Evolutionary conservation across 2,329 filamentous ascomycete species (phyloP), one percentile per base, ranked within the genome.

Genomic region (Colletotrichum navitas): DNA sequence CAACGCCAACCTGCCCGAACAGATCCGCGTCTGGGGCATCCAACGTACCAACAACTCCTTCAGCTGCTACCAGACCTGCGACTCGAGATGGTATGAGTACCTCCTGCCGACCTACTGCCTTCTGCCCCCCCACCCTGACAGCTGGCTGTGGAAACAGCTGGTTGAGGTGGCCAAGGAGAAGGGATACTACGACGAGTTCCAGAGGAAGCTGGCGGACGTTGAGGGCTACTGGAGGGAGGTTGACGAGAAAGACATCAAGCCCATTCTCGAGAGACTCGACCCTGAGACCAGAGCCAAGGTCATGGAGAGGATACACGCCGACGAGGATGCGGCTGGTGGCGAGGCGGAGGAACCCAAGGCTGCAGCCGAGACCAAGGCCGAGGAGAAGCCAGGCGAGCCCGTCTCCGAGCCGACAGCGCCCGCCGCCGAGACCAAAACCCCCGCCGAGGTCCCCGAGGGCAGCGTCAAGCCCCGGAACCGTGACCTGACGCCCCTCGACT

Each of bases 61-160:
- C 85, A 98, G 93, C 81, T 95, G 93, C 82, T 99, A 99, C 82
- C 93, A 97, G 79, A 89, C 93, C 67, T 98, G 95, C 82, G 96
- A 99, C 82, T 97, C 94, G 34, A 88, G 96, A 76, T 97, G 95
- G 87, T 99, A 99, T 83, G 96, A 99, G 83, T 99, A 99, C 79
- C 86, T 99, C 63, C 93, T 99, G 81, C 96, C 96, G 2, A 96
- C 93, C 52, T 94, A 98, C 82, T 94, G 93, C 68, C 93, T 99
- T 76, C 84, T 99, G 41, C 96, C 96, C 26, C 96, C 96, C 0
- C 95, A 98, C 79, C 95, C 95, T 0, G 91, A 92, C 74, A 97
- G 93, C 73, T 97, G 89, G 79, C 82, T 99, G 45, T 95, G 93
- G 11, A 93, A 92, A 82, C 93, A 94, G 79, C 84, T 97, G n/a